A percentile compares a stretch with the other conserved stretches of the same genome.
These are phyloP conservation scores for Curvularia spicifera DNA, from an alignment of 2,329 filamentous ascomycete genomes.

Conservation along the genomic window DNA sequence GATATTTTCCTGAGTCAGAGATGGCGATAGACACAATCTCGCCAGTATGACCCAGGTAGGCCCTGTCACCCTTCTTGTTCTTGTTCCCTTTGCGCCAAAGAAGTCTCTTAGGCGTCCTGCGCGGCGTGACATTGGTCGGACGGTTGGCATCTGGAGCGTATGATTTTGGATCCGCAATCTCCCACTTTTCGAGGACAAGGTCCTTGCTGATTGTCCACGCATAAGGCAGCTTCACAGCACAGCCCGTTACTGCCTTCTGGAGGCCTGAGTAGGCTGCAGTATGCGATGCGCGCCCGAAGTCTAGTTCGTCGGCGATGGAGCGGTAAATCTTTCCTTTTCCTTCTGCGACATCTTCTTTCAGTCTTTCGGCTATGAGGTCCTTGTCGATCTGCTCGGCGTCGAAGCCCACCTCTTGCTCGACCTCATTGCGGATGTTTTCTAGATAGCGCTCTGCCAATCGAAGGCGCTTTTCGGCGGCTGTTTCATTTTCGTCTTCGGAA, in stretches of 20 bases:
- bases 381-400: slow-evolving; percentile 93
- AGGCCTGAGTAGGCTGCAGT: slow-evolving; percentile 81
- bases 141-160: slow-evolving; percentile 31
- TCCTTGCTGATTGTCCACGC: slow-evolving; percentile 91
- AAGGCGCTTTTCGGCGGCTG: slow-evolving; percentile 84
- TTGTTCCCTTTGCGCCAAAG: slow-evolving; percentile 67
- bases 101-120: slow-evolving; percentile 68
- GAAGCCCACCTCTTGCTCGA: slow-evolving; percentile 78
- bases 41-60: slow-evolving; percentile 74
- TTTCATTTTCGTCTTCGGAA: slow-evolving; percentile 82
- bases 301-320: slow-evolving; percentile 74
- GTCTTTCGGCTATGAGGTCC: slow-evolving; percentile 82
- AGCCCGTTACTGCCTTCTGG: slow-evolving; percentile 75
- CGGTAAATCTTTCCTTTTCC: slow-evolving; percentile 89
- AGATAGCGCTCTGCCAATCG: slow-evolving; percentile 91
- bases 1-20: slow-evolving; percentile 85
- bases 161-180: slow-evolving; percentile 65
- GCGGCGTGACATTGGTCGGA: slow-evolving; percentile 57
- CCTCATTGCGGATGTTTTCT: slow-evolving; percentile 82
- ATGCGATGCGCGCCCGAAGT: slow-evolving; percentile 70
- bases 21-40: slow-evolving; percentile 84
- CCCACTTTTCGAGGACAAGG: slow-evolving; percentile 85
- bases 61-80: slow-evolving; percentile 65
- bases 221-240: slow-evolving; percentile 79
- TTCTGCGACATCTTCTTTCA: slow-evolving; percentile 92